phyloP scores from a whole-genome alignment of 192 early-diverging fungal genomes.

The Entomortierella beljakovae region DNA sequence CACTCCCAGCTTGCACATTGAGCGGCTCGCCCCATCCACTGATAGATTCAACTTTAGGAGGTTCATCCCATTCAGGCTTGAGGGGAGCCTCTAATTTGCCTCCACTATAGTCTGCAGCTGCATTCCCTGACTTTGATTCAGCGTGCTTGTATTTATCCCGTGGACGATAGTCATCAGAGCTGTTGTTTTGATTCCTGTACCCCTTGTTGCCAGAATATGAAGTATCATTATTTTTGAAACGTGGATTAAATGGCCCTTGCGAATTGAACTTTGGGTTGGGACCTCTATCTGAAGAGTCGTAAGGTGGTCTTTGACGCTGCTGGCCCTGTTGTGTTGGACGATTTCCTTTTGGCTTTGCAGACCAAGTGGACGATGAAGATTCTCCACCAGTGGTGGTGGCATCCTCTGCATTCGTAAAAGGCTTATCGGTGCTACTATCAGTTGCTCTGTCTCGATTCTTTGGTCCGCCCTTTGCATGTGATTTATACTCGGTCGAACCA shows the following conservation, averaged over 20 bases:
- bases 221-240: neutral
- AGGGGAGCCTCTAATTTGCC: too few relatives aligned
- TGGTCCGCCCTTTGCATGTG: neutral
- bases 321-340: neutral
- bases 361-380: neutral
- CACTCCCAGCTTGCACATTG: neutral
- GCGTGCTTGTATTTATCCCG: neutral
- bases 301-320: neutral
- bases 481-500: neutral
- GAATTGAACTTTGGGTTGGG: neutral
- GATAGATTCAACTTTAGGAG: neutral
- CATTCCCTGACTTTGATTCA: neutral
- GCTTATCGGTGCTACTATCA: neutral
- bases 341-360: slow-evolving; percentile 8
- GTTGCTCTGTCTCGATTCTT: neutral
- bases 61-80: too few relatives aligned
- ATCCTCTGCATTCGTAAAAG: neutral
- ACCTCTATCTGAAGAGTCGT: too few relatives aligned
- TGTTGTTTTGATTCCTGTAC: neutral
- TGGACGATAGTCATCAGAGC: neutral
- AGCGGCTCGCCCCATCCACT: slow-evolving; percentile 11
- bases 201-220: neutral
- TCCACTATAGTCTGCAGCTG: too few relatives aligned
- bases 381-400: neutral
- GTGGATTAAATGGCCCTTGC: neutral